Evolutionary conservation across 1,284 basidiomycete genomes (phyloP), one percentile per base, ranked within the genome.

Genomic region (Quambalaria eucalypti): DNA sequence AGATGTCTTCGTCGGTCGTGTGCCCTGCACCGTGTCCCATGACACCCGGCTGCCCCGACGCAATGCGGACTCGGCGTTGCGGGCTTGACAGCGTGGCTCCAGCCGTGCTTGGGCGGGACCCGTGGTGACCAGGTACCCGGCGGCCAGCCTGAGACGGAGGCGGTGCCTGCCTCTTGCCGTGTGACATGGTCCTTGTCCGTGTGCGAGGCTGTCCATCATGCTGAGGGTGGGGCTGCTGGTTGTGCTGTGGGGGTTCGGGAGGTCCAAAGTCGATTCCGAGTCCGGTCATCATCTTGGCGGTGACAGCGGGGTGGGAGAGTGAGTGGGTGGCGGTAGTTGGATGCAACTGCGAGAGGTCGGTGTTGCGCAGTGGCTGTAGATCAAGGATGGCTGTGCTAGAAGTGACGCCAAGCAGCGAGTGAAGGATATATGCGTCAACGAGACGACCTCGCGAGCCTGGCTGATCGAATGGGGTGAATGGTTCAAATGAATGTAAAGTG

Each of bases 231-330:
- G 0, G 56, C 55, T 1, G 54, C 42, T 21, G 60, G 46, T 26
- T 53, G 52, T 12, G 52, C 21, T 31, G 50, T 50, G 36, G 40
- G 16, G 19, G 14, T 23, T 51, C 16, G 16, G 40, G 25, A 28
- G 48, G 49, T 12, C 65, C 69, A 30, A 73, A 68, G 60, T 73
- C 62, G 52, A 73, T 73, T 23, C 70, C 69, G 16, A 73, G 59
- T 7, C 70, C 70, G 8, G 66, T 65, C 64, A 69, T 72, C 42
- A 46, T 46, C 4, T 23, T 46, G 21, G 42, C 31, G n/a, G 28
- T 6, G 6, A 8, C 29, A 10, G 48, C 12, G 42, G 31, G 9
- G 31, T 33, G 16, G 31, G 9, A 16, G 8, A 16, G 16, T 33
- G 16, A 16, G 16, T 33, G 31, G 31, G 8, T 8, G 31, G 31